Base-by-base conservation (phyloP, 805 yeast genomes). In the Candida ficus region DNA sequence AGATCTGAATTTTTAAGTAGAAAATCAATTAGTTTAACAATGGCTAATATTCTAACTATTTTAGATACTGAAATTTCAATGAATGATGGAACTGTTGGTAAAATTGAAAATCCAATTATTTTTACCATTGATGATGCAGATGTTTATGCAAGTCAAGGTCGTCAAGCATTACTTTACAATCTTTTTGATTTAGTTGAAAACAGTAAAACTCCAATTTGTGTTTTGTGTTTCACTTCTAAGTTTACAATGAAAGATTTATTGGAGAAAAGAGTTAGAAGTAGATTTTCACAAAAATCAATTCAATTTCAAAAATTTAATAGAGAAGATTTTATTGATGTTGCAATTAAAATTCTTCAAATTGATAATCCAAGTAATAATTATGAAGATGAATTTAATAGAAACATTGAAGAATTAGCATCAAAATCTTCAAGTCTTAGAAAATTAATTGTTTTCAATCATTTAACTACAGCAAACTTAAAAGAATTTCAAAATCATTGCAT, bases 101-200 rank as follows among this genome's bases (percentile, higher is more conserved):
- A 48, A 48, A 43, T 45, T 14, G 47, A 48, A 41, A 41, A 50
- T 19, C 76, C 95, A 0, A 73, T 93, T 4, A 64, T 93, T 0
- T 81, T 93, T 51, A 63, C 88, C 3, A 75, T 93, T 42, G 98
- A 93, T 42, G 95, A 90, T 52, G 75, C 91, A 42, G 97, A 93
- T 40, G 67, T 71, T 29, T 93, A 83, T 63, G 81, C 95, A 0
- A 66, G 68, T 11, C 80, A 76, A 41, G 69, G 74, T 12, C 80
- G 86, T 47, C 99, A 93, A 59, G 84, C 95, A 0, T 66, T 93
- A 37, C 63, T 93, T 5, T 93, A 93, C 58, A 91, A 90, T 52
- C 63, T 93, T 33, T 85, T 93, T 57, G 98, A 93, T 53, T 68
- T 90, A 52, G 80, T 95, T 2, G 95, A 88, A 55, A 72, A 64